Evolutionary conservation across 2,329 filamentous ascomycete genomes (phyloP).

Genomic region (Fusarium sp.): DNA sequence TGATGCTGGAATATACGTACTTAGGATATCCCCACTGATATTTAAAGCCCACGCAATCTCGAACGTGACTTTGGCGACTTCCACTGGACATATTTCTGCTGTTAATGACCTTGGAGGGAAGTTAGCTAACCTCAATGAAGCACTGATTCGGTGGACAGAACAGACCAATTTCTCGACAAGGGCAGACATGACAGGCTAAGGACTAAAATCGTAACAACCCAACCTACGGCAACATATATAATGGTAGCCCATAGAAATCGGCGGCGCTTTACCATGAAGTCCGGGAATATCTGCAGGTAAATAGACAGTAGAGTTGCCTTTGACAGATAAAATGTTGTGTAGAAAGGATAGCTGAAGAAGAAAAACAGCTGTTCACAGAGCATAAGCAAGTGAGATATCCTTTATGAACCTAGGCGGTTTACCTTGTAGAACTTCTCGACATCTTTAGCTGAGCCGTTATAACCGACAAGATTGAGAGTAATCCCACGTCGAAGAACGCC

Average conservation of each 20-base stretch:
- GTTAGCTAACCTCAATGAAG: not conserved
- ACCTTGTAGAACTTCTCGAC: conserved; percentile 17
- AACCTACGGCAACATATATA: conserved; percentile 2
- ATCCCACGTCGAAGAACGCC: not conserved
- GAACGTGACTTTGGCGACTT: not conserved
- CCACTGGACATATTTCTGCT: not conserved
- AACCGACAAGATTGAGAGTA: not conserved
- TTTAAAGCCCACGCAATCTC: conserved; percentile 23
- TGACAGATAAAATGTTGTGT: conserved; percentile 9
- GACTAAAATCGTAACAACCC: not conserved
- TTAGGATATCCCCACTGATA: conserved; percentile 18
- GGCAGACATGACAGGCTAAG: conserved; percentile 11
- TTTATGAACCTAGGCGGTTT: rapidly evolving
- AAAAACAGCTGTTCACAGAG: not conserved
- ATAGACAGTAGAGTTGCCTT: conserved; percentile 24
- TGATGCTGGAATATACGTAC: not conserved
- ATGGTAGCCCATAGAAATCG: conserved; percentile 26
- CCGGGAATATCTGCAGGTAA: conserved; percentile 23
- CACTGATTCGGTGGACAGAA: rapidly evolving
- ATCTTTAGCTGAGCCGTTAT: conserved; percentile 8
- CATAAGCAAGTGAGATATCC: not conserved
- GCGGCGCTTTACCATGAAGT: conserved; percentile 29
- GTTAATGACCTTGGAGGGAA: not conserved
- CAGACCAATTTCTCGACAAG: conserved; percentile 15
- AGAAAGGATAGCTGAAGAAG: not conserved